A percentile compares a stretch with the other conserved stretches of the same genome.
These are phyloP conservation scores for Capsicum chinense DNA, from an alignment of 257 asterid genomes.

Conservation along the genomic window DNA sequence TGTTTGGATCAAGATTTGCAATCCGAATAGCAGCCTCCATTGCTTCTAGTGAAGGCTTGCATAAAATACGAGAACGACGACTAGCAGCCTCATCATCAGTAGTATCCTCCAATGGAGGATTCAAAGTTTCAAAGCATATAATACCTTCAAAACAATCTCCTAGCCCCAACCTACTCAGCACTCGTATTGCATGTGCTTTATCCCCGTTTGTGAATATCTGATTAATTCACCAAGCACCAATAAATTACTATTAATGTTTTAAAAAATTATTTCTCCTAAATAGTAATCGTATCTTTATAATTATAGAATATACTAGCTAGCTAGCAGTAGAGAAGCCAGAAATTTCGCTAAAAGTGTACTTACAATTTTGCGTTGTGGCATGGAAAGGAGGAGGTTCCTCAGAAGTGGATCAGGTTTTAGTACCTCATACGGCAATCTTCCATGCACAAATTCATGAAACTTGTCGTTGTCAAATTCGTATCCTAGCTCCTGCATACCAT, in stretches of 20 bases:
- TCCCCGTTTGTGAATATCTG: constrained; percentile 90
- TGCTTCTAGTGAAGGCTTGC: constrained; percentile 79
- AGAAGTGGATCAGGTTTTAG: constrained; percentile 75
- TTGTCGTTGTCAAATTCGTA: constrained; percentile 77
- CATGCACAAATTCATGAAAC: constrained; percentile 85
- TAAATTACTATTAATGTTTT: no score
- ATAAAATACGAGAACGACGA: constrained; percentile 40
- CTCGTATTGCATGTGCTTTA: constrained; percentile 68
- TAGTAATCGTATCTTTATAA: not conserved
- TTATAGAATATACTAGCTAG: not conserved
- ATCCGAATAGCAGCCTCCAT: constrained; percentile 73
- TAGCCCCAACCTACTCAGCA: constrained; percentile 64
- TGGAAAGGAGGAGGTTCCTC: constrained; percentile 72
- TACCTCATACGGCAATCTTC: constrained; percentile 76
- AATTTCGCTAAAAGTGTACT: constrained; percentile 17
- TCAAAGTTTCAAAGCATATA: constrained; percentile 87
- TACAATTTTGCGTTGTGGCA: constrained; percentile 85
- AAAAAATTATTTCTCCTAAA: not conserved
- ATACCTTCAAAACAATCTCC: constrained; percentile 90
- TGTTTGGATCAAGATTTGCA: constrained; percentile 70
- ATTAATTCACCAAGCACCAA: not conserved
- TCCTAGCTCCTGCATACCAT: constrained; percentile 58
- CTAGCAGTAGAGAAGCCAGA: not conserved
- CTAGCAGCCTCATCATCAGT: no score
- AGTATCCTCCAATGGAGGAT: constrained; percentile 43